Evolutionary conservation across 2,329 filamentous ascomycete species (phyloP).

Genomic region (Diplocarpon rosae): DNA sequence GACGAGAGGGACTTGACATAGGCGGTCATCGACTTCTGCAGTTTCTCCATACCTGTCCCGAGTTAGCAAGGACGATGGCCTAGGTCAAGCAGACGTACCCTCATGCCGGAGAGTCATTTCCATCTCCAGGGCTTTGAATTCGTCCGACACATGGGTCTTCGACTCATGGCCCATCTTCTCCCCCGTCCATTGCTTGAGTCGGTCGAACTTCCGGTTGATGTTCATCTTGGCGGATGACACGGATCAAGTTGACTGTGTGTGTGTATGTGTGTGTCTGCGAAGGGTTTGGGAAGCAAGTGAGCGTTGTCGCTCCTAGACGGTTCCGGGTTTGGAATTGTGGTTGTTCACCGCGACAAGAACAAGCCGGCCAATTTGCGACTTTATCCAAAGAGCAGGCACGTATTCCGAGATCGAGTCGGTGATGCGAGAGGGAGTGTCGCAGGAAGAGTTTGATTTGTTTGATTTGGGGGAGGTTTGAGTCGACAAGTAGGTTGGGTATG

Average conservation of each 20-base stretch:
- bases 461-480: too few species aligned
- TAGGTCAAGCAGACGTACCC: conserved; percentile 43
- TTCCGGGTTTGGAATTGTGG: neutral
- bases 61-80: conserved; percentile 9
- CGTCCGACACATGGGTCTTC: conserved; percentile 77
- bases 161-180: conserved; percentile 91
- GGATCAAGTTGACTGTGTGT: neutral
- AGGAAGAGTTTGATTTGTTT: too few species aligned
- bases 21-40: conserved; percentile 73
- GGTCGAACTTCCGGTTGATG: conserved; percentile 72
- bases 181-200: conserved; percentile 95
- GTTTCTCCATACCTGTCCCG: conserved; percentile 73
- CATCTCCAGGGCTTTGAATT: conserved; percentile 80
- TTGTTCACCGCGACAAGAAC: conserved; percentile 2
- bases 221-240: conserved; percentile 24
- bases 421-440: conserved; percentile 3
- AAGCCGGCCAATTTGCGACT: conserved; percentile 5
- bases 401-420: conserved; percentile 7
- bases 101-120: conserved; percentile 88
- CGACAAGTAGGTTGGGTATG: neutral
- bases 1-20: conserved; percentile 86
- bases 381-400: conserved; percentile 12
- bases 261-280: neutral
- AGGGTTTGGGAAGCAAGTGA: too few species aligned
- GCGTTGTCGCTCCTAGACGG: too few species aligned